These are phyloP conservation scores for Trifolium fragiferum DNA, from an alignment of 306 rosid genomes.

Conservation along the genomic window DNA sequence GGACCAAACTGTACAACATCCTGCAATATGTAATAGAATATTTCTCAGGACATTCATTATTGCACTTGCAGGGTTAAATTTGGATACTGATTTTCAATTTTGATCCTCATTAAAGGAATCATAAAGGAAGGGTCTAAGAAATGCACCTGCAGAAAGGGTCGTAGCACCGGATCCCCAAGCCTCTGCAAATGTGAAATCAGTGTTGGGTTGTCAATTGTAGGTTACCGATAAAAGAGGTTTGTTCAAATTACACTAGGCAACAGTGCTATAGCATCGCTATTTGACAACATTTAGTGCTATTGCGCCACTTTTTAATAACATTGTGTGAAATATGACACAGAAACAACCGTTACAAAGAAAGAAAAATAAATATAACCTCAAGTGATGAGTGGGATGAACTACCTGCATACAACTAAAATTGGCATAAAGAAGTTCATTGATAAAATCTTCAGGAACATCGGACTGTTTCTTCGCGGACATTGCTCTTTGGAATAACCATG, in stretches of 20 bases:
- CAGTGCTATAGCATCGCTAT: neutral
- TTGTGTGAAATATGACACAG: conserved; percentile 14
- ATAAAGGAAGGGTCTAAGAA: conserved; percentile 25
- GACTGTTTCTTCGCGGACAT: conserved; percentile 84
- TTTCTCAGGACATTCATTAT: conserved; percentile 22
- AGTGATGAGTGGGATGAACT: conserved; percentile 20
- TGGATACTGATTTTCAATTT: conserved; percentile 15
- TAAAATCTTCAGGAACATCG: conserved; percentile 76
- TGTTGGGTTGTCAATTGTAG: conserved; percentile 1
- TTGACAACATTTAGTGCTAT: neutral
- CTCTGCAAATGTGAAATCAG: conserved; percentile 53
- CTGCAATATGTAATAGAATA: conserved; percentile 48
- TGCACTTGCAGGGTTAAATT: neutral
- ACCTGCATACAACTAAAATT: conserved; percentile 91
- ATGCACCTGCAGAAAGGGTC: conserved; percentile 90
- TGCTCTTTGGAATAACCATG: conserved; percentile 99
- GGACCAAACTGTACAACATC: conserved; percentile 96
- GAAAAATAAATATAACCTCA: neutral
- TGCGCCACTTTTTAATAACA: neutral
- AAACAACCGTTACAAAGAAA: neutral
- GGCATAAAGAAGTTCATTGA: conserved; percentile 82
- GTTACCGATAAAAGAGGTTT: neutral
- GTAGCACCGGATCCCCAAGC: conserved; percentile 91
- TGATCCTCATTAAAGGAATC: conserved; percentile 19
- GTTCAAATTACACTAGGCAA: neutral